These are phyloP conservation scores for Amniculicola lignicola DNA, from an alignment of 495 filamentous ascomycete species.

Conservation along the genomic window DNA sequence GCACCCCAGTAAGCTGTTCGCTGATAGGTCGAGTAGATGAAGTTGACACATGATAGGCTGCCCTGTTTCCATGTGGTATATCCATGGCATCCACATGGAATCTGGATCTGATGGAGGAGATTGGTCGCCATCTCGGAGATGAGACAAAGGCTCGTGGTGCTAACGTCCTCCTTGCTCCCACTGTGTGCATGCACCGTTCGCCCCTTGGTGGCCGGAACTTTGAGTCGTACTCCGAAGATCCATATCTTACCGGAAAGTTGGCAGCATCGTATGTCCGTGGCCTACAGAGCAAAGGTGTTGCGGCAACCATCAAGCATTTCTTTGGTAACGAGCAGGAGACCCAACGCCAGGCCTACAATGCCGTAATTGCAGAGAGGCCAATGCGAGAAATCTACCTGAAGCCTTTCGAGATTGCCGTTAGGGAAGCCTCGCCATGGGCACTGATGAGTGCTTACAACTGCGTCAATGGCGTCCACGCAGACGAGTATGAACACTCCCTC, in stretches of 20 bases:
- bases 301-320: conserved; percentile 39
- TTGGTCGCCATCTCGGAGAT: conserved; percentile 34
- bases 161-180: conserved; percentile 36
- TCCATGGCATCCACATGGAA: conserved; percentile 38
- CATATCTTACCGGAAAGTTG: conserved; percentile 35
- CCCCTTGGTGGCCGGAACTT: conserved; percentile 39
- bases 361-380: conserved; percentile 51
- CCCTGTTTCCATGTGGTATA: conserved; percentile 36
- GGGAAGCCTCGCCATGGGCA: conserved; percentile 60
- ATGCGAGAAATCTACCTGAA: conserved; percentile 74
- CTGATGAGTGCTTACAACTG: conserved; percentile 78
- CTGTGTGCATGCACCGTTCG: conserved; percentile 37
- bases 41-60: conserved; percentile 25
- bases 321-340: conserved; percentile 38
- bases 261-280: conserved; percentile 36
- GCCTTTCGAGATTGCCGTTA: conserved; percentile 69
- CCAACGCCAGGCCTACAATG: conserved; percentile 24
- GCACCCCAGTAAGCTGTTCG: conserved; percentile 52
- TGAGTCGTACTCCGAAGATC: conserved; percentile 39
- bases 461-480: conserved; percentile 67
- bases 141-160: conserved; percentile 37
- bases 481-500: conserved; percentile 62
- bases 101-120: conserved; percentile 32
- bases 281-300: conserved; percentile 34
- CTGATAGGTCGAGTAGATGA: neutral